Percentiles rank a stretch among this genome's conserved stretches.
These are phyloP conservation scores for Aspergillus glaucus DNA, from an alignment of 2,329 filamentous ascomycete species.

Conservation along the genomic window DNA sequence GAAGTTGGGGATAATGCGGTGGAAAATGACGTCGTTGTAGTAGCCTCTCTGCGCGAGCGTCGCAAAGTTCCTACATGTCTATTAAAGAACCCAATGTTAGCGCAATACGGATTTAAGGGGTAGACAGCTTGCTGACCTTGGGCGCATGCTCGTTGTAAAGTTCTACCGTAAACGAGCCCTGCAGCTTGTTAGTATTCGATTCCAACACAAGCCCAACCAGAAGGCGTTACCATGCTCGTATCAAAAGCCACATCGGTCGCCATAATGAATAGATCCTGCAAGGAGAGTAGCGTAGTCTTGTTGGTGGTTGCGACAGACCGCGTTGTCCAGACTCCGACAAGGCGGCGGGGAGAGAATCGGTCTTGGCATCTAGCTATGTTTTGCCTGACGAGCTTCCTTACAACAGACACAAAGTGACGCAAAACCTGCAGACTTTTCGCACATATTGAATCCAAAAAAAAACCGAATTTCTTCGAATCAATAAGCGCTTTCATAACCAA, in stretches of 20 bases:
- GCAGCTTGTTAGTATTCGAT: slow-evolving; percentile 11
- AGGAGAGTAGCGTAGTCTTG: not conserved
- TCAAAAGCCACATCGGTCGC: slow-evolving; percentile 73
- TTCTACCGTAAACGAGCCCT: slow-evolving; percentile 82
- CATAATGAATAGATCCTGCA: slow-evolving; percentile 46
- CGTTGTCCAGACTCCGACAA: not conserved
- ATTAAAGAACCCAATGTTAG: slow-evolving; percentile 13
- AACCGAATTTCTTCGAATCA: not conserved
- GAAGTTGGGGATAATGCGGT: slow-evolving; percentile 92
- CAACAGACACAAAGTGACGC: not conserved
- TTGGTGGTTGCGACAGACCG: not conserved
- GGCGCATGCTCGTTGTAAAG: slow-evolving; percentile 87
- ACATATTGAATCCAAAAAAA: not conserved
- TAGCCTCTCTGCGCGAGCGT: slow-evolving; percentile 76
- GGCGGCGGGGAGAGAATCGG: slow-evolving; percentile 9
- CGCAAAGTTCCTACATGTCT: slow-evolving; percentile 80
- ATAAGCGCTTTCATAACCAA: not conserved
- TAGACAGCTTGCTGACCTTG: slow-evolving; percentile 38
- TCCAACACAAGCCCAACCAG: not conserved
- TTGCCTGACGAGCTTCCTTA: not conserved
- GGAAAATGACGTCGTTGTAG: slow-evolving; percentile 81
- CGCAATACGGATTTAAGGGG: not conserved
- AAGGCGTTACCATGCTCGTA: slow-evolving; percentile 67
- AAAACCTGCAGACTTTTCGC: not conserved
- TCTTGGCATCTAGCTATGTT: slow-evolving; percentile 15